Evolutionary conservation across 2,329 filamentous ascomycete genomes (phyloP).

Genomic region (Pezicula carpinea): DNA sequence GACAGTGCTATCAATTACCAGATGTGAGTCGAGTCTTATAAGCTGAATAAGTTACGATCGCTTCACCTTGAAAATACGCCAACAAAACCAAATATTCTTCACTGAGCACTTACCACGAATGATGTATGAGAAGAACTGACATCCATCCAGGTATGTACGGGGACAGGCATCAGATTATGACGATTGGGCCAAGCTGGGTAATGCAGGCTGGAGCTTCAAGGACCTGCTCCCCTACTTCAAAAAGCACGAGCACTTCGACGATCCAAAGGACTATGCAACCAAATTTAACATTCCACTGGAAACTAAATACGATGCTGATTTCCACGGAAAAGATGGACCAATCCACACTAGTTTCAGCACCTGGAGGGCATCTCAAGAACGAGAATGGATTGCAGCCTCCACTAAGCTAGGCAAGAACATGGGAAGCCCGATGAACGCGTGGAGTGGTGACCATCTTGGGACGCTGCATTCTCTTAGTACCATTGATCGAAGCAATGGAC

Average conservation of each 20-base stretch:
- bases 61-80: no score
- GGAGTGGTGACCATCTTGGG: constrained; percentile 13
- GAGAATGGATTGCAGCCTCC: constrained; percentile 6
- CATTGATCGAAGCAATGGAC: constrained; percentile 8
- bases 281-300: constrained; percentile 11
- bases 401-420: constrained; percentile 3
- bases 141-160: constrained; percentile 6
- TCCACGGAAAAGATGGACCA: constrained; percentile 10
- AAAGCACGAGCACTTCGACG: constrained; percentile 25
- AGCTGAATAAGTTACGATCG: no score
- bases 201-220: constrained; percentile 35
- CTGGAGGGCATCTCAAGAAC: constrained; percentile 5
- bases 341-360: constrained; percentile 15
- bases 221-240: constrained; percentile 37
- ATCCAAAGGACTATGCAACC: constrained; percentile 2
- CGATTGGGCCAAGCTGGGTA: constrained; percentile 36
- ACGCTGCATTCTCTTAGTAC: constrained; percentile 8
- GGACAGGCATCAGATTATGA: constrained; percentile 28
- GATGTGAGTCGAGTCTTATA: no score
- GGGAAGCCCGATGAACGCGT: constrained; percentile 9
- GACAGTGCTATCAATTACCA: constrained; percentile 33
- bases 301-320: constrained; percentile 7
- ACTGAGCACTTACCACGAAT: not conserved
- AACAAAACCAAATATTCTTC: not conserved
- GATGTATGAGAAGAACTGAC: no score